A percentile compares a stretch with the other conserved stretches of the same genome.
Conservation (phyloP, 352 stramenopile genomes). For the Thalassiosira exigua region DNA sequence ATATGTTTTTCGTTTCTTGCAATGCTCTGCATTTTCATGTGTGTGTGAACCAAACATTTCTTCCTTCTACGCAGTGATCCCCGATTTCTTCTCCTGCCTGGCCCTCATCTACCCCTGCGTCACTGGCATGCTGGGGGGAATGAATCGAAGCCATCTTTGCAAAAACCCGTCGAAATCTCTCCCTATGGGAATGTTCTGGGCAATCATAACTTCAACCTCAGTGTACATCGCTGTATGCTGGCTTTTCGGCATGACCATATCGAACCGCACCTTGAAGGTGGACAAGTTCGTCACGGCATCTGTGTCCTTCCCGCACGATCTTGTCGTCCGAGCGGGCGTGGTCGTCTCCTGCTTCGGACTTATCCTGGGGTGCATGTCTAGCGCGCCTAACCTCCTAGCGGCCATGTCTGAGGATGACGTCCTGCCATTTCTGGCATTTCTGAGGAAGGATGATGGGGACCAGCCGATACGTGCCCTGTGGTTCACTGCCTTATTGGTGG, state of each 20-base stretch:
- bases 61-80: too few species aligned
- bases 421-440: conserved; percentile 76
- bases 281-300: conserved; percentile 84
- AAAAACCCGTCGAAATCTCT: conserved; percentile 78
- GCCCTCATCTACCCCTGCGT: conserved; percentile 86
- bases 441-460: conserved; percentile 58
- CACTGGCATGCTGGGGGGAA: conserved; percentile 87
- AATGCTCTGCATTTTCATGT: too few species aligned
- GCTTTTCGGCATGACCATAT: conserved; percentile 79
- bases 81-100: conserved; percentile 79
- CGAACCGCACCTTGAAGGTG: conserved; percentile 76
- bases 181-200: conserved; percentile 79
- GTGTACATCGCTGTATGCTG: conserved; percentile 82
- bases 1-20: too few species aligned
- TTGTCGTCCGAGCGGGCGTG: conserved; percentile 84
- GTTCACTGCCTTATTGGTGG: conserved; percentile 78
- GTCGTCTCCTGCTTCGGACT: conserved; percentile 76
- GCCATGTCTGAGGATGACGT: conserved; percentile 83
- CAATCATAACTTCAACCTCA: conserved; percentile 75
- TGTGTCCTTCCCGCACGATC: conserved; percentile 79
- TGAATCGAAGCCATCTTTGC: conserved; percentile 77
- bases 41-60: too few species aligned
- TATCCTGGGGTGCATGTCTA: conserved; percentile 78
- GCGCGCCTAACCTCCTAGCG: conserved; percentile 79
- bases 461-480: conserved; percentile 58